Conservation (phyloP, 179 eudicot species). For the Beta lomatogona region DNA sequence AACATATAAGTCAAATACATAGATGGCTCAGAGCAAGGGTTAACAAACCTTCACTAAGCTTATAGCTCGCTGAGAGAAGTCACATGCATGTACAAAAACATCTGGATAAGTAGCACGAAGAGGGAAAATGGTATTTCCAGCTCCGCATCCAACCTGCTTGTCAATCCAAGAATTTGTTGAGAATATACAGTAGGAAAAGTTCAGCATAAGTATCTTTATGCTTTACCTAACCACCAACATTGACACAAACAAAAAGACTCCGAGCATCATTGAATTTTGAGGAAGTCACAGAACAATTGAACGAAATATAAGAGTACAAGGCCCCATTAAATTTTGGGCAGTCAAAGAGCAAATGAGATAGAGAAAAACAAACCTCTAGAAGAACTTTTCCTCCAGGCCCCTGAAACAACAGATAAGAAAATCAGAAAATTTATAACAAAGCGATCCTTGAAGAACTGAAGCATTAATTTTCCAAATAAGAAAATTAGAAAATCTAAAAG, state of each 20-base stretch:
- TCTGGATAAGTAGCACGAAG: constrained; percentile 74
- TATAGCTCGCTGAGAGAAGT: constrained; percentile 89
- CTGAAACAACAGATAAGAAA: constrained; percentile 41
- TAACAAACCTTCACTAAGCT: constrained; percentile 82
- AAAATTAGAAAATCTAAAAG: not conserved
- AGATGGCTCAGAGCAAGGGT: not conserved
- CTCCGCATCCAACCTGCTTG: constrained; percentile 95
- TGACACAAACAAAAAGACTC: not conserved
- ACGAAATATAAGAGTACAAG: not conserved
- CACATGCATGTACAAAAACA: constrained; percentile 88
- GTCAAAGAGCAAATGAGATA: not conserved
- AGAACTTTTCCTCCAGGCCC: constrained; percentile 62
- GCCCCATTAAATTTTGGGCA: not conserved
- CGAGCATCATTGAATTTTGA: not conserved
- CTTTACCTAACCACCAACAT: not conserved
- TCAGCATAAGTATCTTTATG: not conserved
- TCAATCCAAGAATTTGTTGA: not conserved
- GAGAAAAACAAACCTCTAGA: constrained; percentile 57
- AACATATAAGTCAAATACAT: not conserved
- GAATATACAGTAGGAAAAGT: not conserved
- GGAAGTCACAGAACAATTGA: not conserved
- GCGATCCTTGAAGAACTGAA: too few species aligned
- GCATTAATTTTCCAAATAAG: not conserved
- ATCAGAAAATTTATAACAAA: not conserved
- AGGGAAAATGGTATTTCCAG: constrained; percentile 93